Conservation (phyloP, 2,329 filamentous ascomycete species). For the Tolypocladium guangdongense region DNA sequence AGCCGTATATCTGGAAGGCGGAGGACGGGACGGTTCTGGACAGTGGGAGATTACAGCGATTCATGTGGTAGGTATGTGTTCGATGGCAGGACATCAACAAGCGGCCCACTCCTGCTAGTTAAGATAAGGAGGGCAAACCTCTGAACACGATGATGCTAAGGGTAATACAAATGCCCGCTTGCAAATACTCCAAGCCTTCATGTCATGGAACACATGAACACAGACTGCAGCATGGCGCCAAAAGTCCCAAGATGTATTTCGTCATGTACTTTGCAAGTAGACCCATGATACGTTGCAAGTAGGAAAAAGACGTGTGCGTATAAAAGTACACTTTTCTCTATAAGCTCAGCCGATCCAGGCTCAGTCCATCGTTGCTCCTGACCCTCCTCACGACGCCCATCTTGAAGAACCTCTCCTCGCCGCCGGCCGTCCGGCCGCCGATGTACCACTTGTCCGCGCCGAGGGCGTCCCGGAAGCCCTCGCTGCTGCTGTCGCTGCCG, state of each 20-base stretch:
- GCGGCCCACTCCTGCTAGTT: no score
- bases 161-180: background rate
- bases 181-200: background rate
- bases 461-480: conserved; percentile 63
- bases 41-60: conserved; percentile 54
- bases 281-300: conserved; percentile 4
- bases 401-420: conserved; percentile 77
- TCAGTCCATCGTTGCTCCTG: conserved; percentile 63
- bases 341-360: conserved; percentile 64
- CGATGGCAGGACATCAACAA: no score
- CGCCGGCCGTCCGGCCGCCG: conserved; percentile 60
- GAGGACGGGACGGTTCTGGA: conserved; percentile 42
- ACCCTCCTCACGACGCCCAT: conserved; percentile 64
- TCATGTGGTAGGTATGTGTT: conserved; percentile 57
- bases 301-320: background rate
- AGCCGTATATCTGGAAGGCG: conserved; percentile 55
- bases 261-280: background rate
- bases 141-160: background rate
- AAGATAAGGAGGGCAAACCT: no score
- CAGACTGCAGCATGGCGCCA: background rate
- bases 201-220: background rate
- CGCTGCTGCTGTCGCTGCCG: conserved; percentile 64
- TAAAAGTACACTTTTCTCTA: conserved; percentile 26
- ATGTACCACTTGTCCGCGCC: conserved; percentile 76
- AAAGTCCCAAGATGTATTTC: background rate